These are phyloP conservation scores for Trichoderma atroviride DNA, from an alignment of 2,329 filamentous ascomycete species.

Conservation along the genomic window DNA sequence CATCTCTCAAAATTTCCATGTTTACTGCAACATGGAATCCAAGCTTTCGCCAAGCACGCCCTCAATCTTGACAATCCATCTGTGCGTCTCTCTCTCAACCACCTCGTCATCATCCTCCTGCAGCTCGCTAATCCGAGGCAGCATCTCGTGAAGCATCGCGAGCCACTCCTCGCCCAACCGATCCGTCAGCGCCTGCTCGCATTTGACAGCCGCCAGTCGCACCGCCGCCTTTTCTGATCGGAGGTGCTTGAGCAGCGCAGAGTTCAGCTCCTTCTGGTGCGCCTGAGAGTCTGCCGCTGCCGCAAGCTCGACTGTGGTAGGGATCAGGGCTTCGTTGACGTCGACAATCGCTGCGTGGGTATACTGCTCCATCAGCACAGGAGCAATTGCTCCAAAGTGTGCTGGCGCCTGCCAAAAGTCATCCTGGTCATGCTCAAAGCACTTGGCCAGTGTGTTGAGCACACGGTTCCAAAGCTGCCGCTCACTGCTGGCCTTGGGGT, in stretches of 20 bases:
- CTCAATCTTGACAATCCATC: constrained; percentile 91
- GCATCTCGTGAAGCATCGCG: constrained; percentile 86
- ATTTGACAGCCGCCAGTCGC: constrained; percentile 78
- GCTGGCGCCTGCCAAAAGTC: constrained; percentile 94
- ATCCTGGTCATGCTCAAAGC: constrained; percentile 88
- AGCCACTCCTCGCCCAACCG: constrained; percentile 92
- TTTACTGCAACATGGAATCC: constrained; percentile 85
- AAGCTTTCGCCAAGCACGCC: constrained; percentile 85
- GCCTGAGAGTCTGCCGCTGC: constrained; percentile 80
- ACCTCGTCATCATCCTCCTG: constrained; percentile 95
- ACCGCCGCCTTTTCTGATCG: constrained; percentile 71
- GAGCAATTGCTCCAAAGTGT: constrained; percentile 75
- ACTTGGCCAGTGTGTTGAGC: constrained; percentile 70
- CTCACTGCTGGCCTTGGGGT: constrained; percentile 54
- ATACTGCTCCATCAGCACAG: constrained; percentile 70
- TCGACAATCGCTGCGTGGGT: constrained; percentile 49
- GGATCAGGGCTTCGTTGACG: constrained; percentile 61
- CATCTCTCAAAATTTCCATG: constrained; percentile 30
- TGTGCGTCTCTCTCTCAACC: constrained; percentile 85
- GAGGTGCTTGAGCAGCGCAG: constrained; percentile 74
- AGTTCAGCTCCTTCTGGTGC: constrained; percentile 89
- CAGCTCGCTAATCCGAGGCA: constrained; percentile 92
- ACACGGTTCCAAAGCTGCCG: constrained; percentile 68
- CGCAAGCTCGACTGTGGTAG: constrained; percentile 78
- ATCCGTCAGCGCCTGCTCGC: constrained; percentile 78